Base-by-base conservation (phyloP, 768 basidiomycete genomes). In the Coprinellus micaceus region DNA sequence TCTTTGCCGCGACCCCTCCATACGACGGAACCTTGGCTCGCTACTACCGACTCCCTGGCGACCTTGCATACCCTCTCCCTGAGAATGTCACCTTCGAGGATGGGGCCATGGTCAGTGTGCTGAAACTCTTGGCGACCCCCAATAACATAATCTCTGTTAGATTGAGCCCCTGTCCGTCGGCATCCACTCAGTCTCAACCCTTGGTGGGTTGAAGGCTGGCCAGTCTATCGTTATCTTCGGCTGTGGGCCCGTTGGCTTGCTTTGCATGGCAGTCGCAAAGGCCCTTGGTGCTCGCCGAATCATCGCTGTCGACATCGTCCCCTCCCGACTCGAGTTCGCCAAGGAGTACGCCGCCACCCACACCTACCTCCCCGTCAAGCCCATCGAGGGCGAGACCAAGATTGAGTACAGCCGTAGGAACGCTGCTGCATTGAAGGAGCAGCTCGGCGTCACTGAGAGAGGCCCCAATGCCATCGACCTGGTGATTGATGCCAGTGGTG, bases 111-210 rank as follows among this genome's bases (percentile, higher is more conserved):
- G 90, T 90, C 75, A 36, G 56, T 45, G 11, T n/a, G 24, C 15
- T 60, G 19, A 12, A 2, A 12, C 22, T 11, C 21, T 36, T 15
- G 24, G 33, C 44, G 5, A 36, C 39, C 25, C 19, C 51, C 26
- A 13, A 22, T 22, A 25, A 37, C 39, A 15, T 4, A n/a, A 33
- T 19, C 28, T 49, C 21, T 21, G 24, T 13, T 56, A 93, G 91
- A 94, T 97, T 76, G 96, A 98, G 69, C 96, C 96, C 4, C 82
- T 98, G 39, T 85, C 95, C 22, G 96, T 98, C 24, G 96, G 85
- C 3, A 82, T 97, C 12, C 95, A 98, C 70, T 88, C 93, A 0
- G 88, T 97, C 28, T 79, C 83, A 52, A 90, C 81, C 61, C 77
- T 94, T 28, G 94, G 87, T 19, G 74, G 77, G 25, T 76, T 97